Percentiles rank a stretch among this genome's conserved stretches.
These are phyloP conservation scores for Verticillium tricorpus DNA, from an alignment of 2,329 filamentous ascomycete genomes.

Conservation along the genomic window DNA sequence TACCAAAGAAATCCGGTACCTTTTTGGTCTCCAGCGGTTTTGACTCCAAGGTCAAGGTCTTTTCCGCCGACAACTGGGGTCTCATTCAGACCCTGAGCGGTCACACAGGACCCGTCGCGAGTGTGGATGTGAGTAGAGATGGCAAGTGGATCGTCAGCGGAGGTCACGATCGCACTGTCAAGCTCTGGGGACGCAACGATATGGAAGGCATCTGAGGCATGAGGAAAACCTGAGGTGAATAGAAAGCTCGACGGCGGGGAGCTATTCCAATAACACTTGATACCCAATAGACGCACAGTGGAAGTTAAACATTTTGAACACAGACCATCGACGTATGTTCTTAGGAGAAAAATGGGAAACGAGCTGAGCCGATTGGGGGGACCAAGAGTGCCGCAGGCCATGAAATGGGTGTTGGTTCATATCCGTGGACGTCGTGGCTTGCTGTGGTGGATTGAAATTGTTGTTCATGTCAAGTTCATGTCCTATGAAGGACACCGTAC, in stretches of 20 bases:
- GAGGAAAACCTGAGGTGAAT: neutral
- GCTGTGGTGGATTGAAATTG: no score
- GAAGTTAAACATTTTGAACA: neutral
- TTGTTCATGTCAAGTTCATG: no score
- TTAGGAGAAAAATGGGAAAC: no score
- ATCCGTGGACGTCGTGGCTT: no score
- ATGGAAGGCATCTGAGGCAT: conserved; percentile 42
- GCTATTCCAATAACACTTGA: neutral
- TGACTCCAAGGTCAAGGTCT: conserved; percentile 92
- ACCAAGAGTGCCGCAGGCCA: no score
- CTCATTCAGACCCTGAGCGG: conserved; percentile 82
- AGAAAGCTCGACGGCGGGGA: neutral
- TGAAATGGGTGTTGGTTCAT: no score
- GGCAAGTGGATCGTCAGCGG: conserved; percentile 91
- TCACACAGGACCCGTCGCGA: conserved; percentile 88
- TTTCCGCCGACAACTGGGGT: conserved; percentile 94
- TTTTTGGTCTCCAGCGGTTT: conserved; percentile 91
- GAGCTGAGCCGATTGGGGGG: no score
- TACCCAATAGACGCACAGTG: conserved; percentile 2
- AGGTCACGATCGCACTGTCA: conserved; percentile 90
- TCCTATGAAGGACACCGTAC: no score
- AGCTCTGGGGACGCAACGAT: conserved; percentile 90
- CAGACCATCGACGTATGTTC: no score
- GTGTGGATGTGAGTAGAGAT: conserved; percentile 81
- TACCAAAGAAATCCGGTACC: conserved; percentile 82